Evolutionary conservation across 257 asterid species (phyloP), one percentile per base, ranked within the genome.

Genomic region (Penstemon eatonii): DNA sequence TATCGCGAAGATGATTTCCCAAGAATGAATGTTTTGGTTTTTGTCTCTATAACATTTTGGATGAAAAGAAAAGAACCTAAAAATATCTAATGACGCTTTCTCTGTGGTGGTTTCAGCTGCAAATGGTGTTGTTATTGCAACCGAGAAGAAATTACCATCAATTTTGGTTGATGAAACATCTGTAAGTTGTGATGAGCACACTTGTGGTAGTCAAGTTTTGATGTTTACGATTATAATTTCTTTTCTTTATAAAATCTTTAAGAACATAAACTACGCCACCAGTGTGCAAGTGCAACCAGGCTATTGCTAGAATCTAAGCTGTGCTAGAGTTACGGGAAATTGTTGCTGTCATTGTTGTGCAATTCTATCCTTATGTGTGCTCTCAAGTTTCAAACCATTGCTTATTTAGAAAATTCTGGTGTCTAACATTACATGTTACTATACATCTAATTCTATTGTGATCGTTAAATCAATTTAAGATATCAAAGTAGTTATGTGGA

Each of bases 41-140:
- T 25, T 25, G 33, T 25, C 33, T 25, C 33, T 25, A 25, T 25
- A 25, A 25, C 33, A 25, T 25, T 25, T 25, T 25, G 33, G 33
- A 25, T 25, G 33, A 25, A 25, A 25, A 15, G 5, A 6, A 3
- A 11, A 10, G 54, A 15, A 49, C 2, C 4, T 55, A 2, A 4
- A 5, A 4, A 33, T 9, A 15, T 47, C 68, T 76, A 33, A 76
- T 38, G 58, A n/a, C 38, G 18, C 56, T 65, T 72, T 11, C 6
- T 47, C 37, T 50, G 61, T 55, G 70, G 19, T 76, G 64, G 42
- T 74, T 86, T 84, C 94, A 90, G 97, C 97, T 83, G 90, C 99
- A 67, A 94, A 94, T 87, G 99, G 99, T 11, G 99, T 94, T 69
- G 98, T 94, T 66, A 91, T 94, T 80, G 98, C 99, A 38, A 91